These are phyloP conservation scores for Haplographium delicatum DNA, from an alignment of 495 filamentous ascomycete species.

Conservation along the genomic window DNA sequence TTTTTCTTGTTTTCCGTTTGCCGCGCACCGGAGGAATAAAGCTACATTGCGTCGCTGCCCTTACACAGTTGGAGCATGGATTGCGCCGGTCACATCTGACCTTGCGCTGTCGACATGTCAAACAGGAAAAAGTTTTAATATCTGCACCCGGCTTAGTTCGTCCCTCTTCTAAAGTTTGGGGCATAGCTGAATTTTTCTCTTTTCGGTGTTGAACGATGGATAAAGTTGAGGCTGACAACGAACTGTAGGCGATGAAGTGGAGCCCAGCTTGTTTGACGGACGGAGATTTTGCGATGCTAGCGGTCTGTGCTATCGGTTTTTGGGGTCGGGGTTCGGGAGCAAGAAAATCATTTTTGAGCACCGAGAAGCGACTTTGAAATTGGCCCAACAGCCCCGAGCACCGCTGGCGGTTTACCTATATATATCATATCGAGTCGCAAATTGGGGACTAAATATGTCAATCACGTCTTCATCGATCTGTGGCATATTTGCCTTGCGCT, in stretches of 20 bases:
- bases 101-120: conserved; percentile 57
- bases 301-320: background rate
- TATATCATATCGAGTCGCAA: background rate
- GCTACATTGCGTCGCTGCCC: conserved; percentile 42
- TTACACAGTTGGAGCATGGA: conserved; percentile 56
- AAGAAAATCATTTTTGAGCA: background rate
- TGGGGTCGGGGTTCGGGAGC: background rate
- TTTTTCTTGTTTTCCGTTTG: conserved; percentile 40
- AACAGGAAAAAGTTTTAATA: conserved; percentile 34
- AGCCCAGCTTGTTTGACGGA: too few relatives aligned
- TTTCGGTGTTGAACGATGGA: background rate
- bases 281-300: too few relatives aligned
- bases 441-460: background rate
- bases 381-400: background rate
- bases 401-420: background rate
- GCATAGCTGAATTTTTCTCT: background rate
- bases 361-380: background rate
- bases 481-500: background rate
- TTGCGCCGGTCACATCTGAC: conserved; percentile 60
- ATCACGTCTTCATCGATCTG: background rate
- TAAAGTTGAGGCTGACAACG: too few relatives aligned
- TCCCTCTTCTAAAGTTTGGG: background rate
- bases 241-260: too few relatives aligned
- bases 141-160: background rate
- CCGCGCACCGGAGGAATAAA: background rate